Conservation (phyloP, 1,139 yeast species). For the Debaryomyces udenii region DNA sequence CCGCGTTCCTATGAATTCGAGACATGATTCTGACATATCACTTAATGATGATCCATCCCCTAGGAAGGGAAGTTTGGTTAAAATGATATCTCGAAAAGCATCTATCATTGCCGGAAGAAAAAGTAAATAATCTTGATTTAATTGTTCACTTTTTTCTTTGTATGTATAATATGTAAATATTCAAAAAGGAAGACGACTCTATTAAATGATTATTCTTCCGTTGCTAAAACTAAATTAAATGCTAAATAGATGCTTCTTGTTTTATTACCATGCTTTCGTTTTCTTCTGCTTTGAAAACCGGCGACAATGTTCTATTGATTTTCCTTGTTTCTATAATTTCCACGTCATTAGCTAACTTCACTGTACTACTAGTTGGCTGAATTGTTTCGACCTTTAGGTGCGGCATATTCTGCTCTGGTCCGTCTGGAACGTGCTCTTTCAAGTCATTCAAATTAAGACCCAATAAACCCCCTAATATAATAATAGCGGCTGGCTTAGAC, state of each 20-base stretch:
- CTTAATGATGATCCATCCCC: conserved; percentile 9
- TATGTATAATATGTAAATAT: too few relatives aligned
- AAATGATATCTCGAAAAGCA: conserved; percentile 36
- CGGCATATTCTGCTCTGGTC: conserved; percentile 86
- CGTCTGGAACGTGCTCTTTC: conserved; percentile 55
- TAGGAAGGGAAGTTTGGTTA: conserved; percentile 31
- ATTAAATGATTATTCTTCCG: neutral
- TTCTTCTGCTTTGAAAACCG: conserved; percentile 19
- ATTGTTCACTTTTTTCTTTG: too few relatives aligned
- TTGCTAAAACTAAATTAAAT: too few relatives aligned
- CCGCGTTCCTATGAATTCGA: conserved; percentile 1
- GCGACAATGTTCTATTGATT: conserved; percentile 17
- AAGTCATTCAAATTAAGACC: conserved; percentile 45
- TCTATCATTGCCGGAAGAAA: conserved; percentile 31
- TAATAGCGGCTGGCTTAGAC: conserved; percentile 84
- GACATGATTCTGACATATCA: conserved; percentile 5
- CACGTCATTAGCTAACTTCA: conserved; percentile 60
- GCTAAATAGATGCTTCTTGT: conserved; percentile 14
- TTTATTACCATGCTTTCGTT: conserved; percentile 14
- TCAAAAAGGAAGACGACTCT: neutral
- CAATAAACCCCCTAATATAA: conserved; percentile 63
- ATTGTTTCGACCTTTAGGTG: conserved; percentile 69
- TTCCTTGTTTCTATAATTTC: conserved; percentile 54
- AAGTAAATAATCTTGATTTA: neutral
- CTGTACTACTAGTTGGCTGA: conserved; percentile 51